Evolutionary conservation across 1,139 yeast genomes (phyloP), one percentile per base, ranked within the genome.

Genomic region (Suzukiozyma palmioleophila): DNA sequence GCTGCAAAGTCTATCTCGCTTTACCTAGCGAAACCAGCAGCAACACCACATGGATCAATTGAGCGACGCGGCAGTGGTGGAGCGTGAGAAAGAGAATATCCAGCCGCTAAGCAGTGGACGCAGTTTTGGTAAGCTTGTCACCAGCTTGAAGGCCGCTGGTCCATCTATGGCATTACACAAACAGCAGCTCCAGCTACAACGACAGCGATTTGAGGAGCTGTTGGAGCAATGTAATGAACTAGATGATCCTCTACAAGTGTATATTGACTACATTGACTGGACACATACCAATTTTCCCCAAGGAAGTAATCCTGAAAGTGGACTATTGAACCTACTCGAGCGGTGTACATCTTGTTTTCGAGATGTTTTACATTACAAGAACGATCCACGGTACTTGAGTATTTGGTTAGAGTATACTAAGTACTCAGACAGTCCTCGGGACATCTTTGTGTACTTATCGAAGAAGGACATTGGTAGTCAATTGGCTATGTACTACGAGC

Each of bases 201-300:
- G 81, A 52, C 54, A 62, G 4, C 50, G 58, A 41, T 69, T 73
- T 49, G 84, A 81, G 52, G 43, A 53, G 10, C 60, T 61, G 11
- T 57, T 83, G 15, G 54, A 53, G 13, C 66, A 72, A 1, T 49
- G 76, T 2, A 81, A 76, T 1, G 84, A 82, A 21, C 57, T 79
- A 32, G 96, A 89, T 59, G 97, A 90, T 53, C 96, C 97, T 0
- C 59, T 89, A 24, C 86, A 84, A 43, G 76, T 79, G 1, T 88
- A 75, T 58, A 52, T 87, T 16, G 82, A 81, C 15, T 89, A 87
- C 49, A 70, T 90, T 12, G 59, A 67, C 12, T 90, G 96, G 96
- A 77, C 79, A 7, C 79, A 76, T 40, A 71, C 73, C 34, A 74
- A 71, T 32, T 84, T 63, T 49, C 90, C 95, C 0, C 81, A 81